Evolutionary conservation across 176 grass and related monocot genomes (phyloP).

Genomic region (Carex cristatella): DNA sequence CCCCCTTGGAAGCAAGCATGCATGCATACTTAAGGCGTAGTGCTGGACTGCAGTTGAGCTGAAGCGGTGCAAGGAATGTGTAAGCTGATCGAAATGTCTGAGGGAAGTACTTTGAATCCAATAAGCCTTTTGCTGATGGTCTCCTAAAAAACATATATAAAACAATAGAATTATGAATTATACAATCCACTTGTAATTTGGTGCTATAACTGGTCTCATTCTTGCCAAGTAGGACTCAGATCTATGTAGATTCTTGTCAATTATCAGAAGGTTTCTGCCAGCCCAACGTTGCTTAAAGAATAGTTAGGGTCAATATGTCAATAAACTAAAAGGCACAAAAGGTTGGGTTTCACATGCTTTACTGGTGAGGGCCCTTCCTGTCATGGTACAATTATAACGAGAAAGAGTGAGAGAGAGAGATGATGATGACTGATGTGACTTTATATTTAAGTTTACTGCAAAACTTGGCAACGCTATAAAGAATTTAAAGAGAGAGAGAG

Average conservation of each 20-base stretch:
- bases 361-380: background rate
- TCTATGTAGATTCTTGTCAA: background rate
- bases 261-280: background rate
- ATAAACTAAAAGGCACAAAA: constrained; percentile 12
- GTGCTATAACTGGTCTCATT: background rate
- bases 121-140: constrained; percentile 65
- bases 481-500: background rate
- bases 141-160: constrained; percentile 43
- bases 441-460: constrained; percentile 16
- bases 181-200: background rate
- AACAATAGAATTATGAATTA: background rate
- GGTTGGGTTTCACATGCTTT: constrained; percentile 5
- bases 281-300: background rate
- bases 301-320: background rate
- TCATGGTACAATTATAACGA: background rate
- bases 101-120: constrained; percentile 86
- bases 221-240: background rate
- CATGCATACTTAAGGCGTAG: constrained; percentile 71
- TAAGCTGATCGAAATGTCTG: constrained; percentile 63
- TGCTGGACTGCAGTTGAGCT: constrained; percentile 49
- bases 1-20: constrained; percentile 73
- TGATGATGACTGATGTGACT: constrained; percentile 10
- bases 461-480: background rate
- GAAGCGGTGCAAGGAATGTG: constrained; percentile 88
- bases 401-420: background rate